Conservation (phyloP, 139 green algal species). For the Auxenochlorella pyrenoidosa region DNA sequence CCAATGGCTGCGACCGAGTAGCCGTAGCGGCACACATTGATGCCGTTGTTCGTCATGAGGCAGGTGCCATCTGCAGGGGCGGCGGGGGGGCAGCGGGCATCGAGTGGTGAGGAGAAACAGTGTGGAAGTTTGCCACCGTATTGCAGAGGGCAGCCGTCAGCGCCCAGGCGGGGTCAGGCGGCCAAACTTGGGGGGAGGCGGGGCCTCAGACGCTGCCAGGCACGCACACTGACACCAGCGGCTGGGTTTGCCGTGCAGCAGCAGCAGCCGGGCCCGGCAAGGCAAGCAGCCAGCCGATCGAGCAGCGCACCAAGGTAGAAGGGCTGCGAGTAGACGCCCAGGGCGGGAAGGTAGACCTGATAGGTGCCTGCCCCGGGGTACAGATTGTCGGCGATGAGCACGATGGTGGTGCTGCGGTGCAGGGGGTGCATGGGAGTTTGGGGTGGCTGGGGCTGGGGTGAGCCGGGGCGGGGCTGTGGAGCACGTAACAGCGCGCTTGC, state of each 20-base stretch:
- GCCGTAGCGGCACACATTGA: slow-evolving; percentile 12
- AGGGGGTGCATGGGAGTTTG: too few relatives aligned
- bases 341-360: neutral
- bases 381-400: neutral
- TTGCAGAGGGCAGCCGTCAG: too few relatives aligned
- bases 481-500: too few relatives aligned
- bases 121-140: too few relatives aligned
- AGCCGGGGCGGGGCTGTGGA: too few relatives aligned
- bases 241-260: neutral
- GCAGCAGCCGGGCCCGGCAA: neutral
- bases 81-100: neutral
- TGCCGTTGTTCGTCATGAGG: slow-evolving; percentile 5
- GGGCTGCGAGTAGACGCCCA: neutral
- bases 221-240: too few relatives aligned
- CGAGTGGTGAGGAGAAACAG: neutral
- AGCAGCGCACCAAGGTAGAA: neutral
- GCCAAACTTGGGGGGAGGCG: too few relatives aligned
- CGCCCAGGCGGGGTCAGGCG: too few relatives aligned
- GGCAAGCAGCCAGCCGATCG: neutral
- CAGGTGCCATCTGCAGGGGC: neutral
- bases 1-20: neutral
- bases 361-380: neutral
- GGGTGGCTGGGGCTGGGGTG: too few relatives aligned
- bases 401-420: slow-evolving; percentile 1
- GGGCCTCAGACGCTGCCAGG: too few relatives aligned